Conservation (phyloP, 1,139 yeast species). For the Debaryomyces fabryi region DNA sequence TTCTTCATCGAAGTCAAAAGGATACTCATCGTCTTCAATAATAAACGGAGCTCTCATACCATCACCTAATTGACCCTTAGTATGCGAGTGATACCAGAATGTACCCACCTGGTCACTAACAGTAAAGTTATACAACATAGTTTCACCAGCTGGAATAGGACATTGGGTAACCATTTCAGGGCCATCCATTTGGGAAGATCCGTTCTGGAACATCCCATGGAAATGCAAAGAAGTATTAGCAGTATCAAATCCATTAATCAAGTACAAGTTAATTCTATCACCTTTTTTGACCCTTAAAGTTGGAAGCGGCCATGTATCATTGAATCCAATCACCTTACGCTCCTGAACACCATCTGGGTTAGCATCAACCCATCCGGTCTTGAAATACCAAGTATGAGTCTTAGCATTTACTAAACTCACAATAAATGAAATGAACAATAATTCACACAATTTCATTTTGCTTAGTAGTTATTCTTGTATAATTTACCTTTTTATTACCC, state of each 20-base stretch:
- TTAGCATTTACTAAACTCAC: slow-evolving; percentile 30
- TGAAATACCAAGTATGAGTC: slow-evolving; percentile 55
- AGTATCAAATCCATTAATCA: slow-evolving; percentile 59
- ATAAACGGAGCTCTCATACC: slow-evolving; percentile 76
- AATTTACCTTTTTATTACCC: slow-evolving; percentile 10
- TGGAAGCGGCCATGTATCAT: slow-evolving; percentile 76
- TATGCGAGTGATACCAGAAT: slow-evolving; percentile 84
- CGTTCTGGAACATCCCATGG: slow-evolving; percentile 73
- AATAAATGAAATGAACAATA: slow-evolving; percentile 15
- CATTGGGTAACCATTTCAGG: slow-evolving; percentile 79
- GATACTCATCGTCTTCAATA: slow-evolving; percentile 60
- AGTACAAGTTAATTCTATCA: slow-evolving; percentile 60
- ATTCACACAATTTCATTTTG: slow-evolving; percentile 15
- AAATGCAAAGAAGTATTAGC: slow-evolving; percentile 68
- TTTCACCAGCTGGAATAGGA: slow-evolving; percentile 69
- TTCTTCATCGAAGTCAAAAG: slow-evolving; percentile 66
- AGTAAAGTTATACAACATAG: slow-evolving; percentile 66
- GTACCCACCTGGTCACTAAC: slow-evolving; percentile 70
- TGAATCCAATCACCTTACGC: slow-evolving; percentile 63
- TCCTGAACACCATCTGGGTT: slow-evolving; percentile 65
- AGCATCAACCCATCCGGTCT: slow-evolving; percentile 56
- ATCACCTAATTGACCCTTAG: slow-evolving; percentile 75
- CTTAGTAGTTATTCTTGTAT: slow-evolving; percentile 5
- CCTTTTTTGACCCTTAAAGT: slow-evolving; percentile 63
- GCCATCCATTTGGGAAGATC: slow-evolving; percentile 70